A percentile compares a stretch with the other conserved stretches of the same genome.
Evolutionary conservation across 345 rosid genomes (phyloP).

Genomic region (Sapria himalayana): DNA sequence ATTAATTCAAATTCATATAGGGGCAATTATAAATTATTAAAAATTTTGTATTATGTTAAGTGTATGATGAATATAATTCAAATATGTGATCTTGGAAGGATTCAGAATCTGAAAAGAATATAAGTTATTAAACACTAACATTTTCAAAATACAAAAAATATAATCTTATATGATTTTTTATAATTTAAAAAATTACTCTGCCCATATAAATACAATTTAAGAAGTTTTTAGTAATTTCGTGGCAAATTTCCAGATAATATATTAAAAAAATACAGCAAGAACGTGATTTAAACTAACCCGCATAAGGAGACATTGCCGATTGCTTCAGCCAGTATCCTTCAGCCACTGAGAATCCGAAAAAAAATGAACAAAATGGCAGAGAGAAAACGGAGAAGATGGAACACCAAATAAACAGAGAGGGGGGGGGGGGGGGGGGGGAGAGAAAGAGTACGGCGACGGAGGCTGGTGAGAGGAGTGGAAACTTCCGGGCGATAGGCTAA

Average conservation of each 20-base stretch:
- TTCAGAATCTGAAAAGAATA: no score
- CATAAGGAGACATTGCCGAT: conserved; percentile 69
- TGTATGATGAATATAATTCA: no score
- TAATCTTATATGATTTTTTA: no score
- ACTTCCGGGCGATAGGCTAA: conserved; percentile 81
- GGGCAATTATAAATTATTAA: no score
- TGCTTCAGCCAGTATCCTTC: conserved; percentile 98
- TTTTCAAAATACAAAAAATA: no score
- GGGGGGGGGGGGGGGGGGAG: conserved; percentile 4
- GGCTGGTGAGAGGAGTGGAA: conserved; percentile 85
- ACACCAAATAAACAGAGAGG: background rate
- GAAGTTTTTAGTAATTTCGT: no score
- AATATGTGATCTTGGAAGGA: no score
- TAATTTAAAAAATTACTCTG: background rate
- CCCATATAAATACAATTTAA: background rate
- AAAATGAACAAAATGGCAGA: background rate
- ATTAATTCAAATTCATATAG: no score
- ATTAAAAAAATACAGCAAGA: background rate
- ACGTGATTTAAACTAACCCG: conserved; percentile 24
- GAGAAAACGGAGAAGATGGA: background rate
- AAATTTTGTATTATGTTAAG: no score
- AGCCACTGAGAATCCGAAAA: conserved; percentile 30
- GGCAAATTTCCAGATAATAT: background rate
- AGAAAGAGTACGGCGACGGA: conserved; percentile 60
- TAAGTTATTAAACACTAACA: no score